Evolutionary conservation across 352 stramenopile species (phyloP), one percentile per base, ranked within the genome.

Genomic region (Halophytophthora batemanensis): DNA sequence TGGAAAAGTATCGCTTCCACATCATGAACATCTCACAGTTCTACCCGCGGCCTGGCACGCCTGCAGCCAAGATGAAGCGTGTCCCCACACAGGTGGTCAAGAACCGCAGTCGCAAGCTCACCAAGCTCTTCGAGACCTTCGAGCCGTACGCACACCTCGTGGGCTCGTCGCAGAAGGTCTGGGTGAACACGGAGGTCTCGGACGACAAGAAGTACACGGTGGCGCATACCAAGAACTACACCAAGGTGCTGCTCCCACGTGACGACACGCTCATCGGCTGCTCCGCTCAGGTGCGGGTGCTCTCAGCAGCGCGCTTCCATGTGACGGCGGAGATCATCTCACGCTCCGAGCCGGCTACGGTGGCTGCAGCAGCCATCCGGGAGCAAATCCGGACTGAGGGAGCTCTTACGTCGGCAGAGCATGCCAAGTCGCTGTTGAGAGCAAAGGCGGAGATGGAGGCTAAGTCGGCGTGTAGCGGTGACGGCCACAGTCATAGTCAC

Each of bases 21-120:
- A 91, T 97, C 51, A 86, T 95, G 63, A 97, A 97, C 61, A 97
- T 97, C 58, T 96, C 88, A 28, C 84, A 96, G 60, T 97, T 97
- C 51, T 97, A 97, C 63, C 87, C 90, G 31, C 83, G 90, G 1
- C 90, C 90, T 4, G 90, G 90, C 17, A 97, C 90, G 8, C 87
- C 88, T 0, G 90, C 90, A 5, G 90, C 90, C 6, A 90, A 87
- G 49, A 97, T 97, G 88, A 84, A 80, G 45, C 83, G 84, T 39
- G 76, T 97, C 18, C 66, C 75, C 8, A 96, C 85, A 1, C 76
- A 93, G 23, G 63, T 96, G 14, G 87, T 97, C 25, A 97, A 97
- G 66, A 86, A 90, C 53, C 78, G 90, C 19, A 95, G 76, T 41
- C 77, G 88, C 12, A 71, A 74, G 19, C 64, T 97, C 15, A 95